A percentile compares a stretch with the other conserved stretches of the same genome.
Conservation (phyloP, 441 rosid species). For the Corymbia calophylla region DNA sequence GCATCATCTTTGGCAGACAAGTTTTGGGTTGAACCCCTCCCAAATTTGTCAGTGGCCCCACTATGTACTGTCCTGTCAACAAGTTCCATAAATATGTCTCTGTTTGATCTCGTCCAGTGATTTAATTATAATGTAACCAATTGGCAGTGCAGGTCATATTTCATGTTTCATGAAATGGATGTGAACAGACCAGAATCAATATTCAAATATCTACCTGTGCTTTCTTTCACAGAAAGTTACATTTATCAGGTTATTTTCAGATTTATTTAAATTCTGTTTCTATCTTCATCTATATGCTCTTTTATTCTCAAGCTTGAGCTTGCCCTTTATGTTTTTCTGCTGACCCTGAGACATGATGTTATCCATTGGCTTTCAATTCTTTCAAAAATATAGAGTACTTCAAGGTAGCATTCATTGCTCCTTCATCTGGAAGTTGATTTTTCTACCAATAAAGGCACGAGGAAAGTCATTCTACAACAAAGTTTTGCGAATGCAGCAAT, state of each 20-base stretch:
- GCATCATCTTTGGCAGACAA: background rate
- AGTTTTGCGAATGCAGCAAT: background rate
- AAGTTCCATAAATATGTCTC: background rate
- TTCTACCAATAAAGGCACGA: background rate
- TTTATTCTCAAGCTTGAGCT: background rate
- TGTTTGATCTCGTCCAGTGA: background rate
- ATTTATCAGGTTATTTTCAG: slow-evolving; percentile 63
- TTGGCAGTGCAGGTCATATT: slow-evolving; percentile 84
- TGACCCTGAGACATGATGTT: background rate
- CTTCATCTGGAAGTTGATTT: background rate
- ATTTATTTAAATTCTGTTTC: background rate
- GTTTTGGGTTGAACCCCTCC: background rate
- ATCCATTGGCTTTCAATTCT: background rate
- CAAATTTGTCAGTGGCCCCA: background rate
- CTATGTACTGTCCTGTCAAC: background rate
- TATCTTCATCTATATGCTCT: background rate
- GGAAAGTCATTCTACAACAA: background rate
- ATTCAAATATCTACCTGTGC: slow-evolving; percentile 65
- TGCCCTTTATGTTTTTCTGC: background rate
- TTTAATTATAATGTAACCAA: background rate
- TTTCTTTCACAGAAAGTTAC: slow-evolving; percentile 71
- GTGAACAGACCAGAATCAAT: slow-evolving; percentile 40
- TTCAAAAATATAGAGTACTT: background rate
- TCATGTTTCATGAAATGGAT: slow-evolving; percentile 83
- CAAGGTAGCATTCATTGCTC: background rate